Percentiles rank a stretch among this genome's conserved stretches.
phyloP scores from a whole-genome alignment of 768 basidiomycete species.

The Russula sp. region DNA sequence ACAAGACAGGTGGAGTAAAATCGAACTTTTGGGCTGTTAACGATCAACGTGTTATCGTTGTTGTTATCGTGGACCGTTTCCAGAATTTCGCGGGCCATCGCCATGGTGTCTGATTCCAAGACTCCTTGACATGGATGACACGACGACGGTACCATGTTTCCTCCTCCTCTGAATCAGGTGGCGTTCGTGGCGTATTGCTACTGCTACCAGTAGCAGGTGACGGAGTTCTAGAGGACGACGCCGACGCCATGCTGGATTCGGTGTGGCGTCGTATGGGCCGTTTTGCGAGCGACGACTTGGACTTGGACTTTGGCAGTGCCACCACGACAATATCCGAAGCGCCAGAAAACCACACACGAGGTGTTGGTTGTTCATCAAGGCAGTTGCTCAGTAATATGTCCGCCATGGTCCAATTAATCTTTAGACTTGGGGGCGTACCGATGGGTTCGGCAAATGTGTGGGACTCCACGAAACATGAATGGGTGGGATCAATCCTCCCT shows the following conservation, averaged over 20 bases:
- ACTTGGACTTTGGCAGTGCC: slow-evolving; percentile 2
- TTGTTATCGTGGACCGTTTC: neutral
- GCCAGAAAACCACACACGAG: slow-evolving; percentile 37
- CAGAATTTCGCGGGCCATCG: slow-evolving; percentile 2
- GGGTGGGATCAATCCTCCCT: slow-evolving; percentile 7
- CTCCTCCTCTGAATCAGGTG: slow-evolving; percentile 39
- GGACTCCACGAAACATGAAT: slow-evolving; percentile 23
- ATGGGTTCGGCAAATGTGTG: slow-evolving; percentile 19
- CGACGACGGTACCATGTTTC: neutral
- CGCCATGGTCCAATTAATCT: slow-evolving; percentile 37
- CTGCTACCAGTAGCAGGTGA: neutral
- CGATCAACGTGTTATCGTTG: neutral
- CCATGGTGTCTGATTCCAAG: neutral
- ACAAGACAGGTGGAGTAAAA: neutral
- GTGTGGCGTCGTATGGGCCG: slow-evolving; percentile 3
- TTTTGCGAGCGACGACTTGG: neutral
- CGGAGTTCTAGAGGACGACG: slow-evolving; percentile 1
- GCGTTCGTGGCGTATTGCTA: slow-evolving; percentile 32
- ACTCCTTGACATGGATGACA: neutral
- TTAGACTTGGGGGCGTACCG: slow-evolving; percentile 19
- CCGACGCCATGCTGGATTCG: neutral
- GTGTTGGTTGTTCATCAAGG: slow-evolving; percentile 35
- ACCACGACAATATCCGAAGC: slow-evolving; percentile 38
- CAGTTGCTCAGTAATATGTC: slow-evolving; percentile 39
- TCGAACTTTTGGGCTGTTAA: no score